Conservation (phyloP, 2,329 filamentous ascomycete genomes). For the Xylaria sp. region DNA sequence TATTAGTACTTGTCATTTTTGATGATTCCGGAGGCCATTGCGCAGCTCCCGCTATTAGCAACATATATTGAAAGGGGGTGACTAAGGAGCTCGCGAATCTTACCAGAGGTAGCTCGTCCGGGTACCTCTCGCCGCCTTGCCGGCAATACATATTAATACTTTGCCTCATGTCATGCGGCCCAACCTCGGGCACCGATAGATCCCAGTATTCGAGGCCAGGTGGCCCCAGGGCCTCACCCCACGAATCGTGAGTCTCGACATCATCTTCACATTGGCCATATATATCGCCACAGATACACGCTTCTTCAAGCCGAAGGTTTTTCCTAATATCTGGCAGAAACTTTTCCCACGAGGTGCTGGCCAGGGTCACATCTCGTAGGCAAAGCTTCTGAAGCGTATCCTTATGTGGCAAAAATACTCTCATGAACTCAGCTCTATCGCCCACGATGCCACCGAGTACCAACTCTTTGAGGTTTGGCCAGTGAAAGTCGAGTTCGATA, state of each 20-base stretch:
- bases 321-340: slow-evolving; percentile 44
- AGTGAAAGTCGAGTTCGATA: slow-evolving; percentile 41
- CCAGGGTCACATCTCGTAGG: slow-evolving; percentile 40
- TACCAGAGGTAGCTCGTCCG: slow-evolving; percentile 37
- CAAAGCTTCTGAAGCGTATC: slow-evolving; percentile 42
- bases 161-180: slow-evolving; percentile 27
- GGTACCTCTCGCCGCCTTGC: slow-evolving; percentile 32
- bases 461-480: slow-evolving; percentile 41
- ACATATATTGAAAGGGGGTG: neutral
- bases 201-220: slow-evolving; percentile 38
- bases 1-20: neutral
- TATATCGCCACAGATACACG: slow-evolving; percentile 43
- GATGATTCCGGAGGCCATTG: neutral
- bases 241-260: slow-evolving; percentile 15
- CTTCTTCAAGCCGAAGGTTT: slow-evolving; percentile 38
- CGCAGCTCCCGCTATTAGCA: neutral
- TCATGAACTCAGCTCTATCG: slow-evolving; percentile 42
- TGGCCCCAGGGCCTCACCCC: neutral
- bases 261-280: slow-evolving; percentile 37
- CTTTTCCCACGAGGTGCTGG: slow-evolving; percentile 41
- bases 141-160: slow-evolving; percentile 39
- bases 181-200: slow-evolving; percentile 33
- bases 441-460: slow-evolving; percentile 39
- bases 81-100: neutral
- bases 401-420: slow-evolving; percentile 41